A percentile compares a stretch with the other conserved stretches of the same genome.
These are phyloP conservation scores for Cercospora citrullina DNA, from an alignment of 2,329 filamentous ascomycete genomes.

Conservation along the genomic window DNA sequence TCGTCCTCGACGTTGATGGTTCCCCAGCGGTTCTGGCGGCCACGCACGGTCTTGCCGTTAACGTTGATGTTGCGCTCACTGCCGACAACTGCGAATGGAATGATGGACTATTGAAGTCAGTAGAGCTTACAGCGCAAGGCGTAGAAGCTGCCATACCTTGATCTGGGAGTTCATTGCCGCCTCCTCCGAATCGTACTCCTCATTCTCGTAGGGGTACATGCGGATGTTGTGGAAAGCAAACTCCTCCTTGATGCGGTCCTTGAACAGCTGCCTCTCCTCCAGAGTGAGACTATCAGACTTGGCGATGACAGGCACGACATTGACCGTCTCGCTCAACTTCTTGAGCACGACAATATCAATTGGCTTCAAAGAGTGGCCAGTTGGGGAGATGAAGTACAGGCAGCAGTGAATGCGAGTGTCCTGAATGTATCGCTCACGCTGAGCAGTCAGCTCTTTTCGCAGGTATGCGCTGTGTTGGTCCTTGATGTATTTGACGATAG, in stretches of 20 bases:
- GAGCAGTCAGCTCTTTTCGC: slow-evolving; percentile 97
- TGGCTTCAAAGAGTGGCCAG: slow-evolving; percentile 95
- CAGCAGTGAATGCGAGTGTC: slow-evolving; percentile 99
- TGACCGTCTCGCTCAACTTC: slow-evolving; percentile 99
- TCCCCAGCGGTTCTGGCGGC: slow-evolving; percentile 98
- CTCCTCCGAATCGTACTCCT: slow-evolving; percentile 97
- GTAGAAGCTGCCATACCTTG: slow-evolving; percentile 63
- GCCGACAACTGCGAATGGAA: slow-evolving; percentile 96
- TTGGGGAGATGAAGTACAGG: slow-evolving; percentile 99
- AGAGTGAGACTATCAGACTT: slow-evolving; percentile 96
- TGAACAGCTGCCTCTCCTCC: slow-evolving; percentile 94
- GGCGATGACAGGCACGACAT: slow-evolving; percentile 97
- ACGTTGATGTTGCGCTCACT: slow-evolving; percentile 98
- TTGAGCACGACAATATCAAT: slow-evolving; percentile 99
- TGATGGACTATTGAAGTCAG: slow-evolving; percentile 65
- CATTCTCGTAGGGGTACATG: slow-evolving; percentile 99
- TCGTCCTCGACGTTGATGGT: slow-evolving; percentile 99
- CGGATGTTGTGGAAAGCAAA: slow-evolving; percentile 99
- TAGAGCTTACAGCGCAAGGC: background rate
- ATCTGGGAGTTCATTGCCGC: slow-evolving; percentile 90
- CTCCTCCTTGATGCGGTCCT: slow-evolving; percentile 98
- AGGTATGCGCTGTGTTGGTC: slow-evolving; percentile 99
- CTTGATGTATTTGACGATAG: slow-evolving; percentile 99
- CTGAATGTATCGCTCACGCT: slow-evolving; percentile 98
- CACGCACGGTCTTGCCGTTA: slow-evolving; percentile 87